phyloP scores from a whole-genome alignment of 768 basidiomycete species.

The Kwoniella heveanensis region DNA sequence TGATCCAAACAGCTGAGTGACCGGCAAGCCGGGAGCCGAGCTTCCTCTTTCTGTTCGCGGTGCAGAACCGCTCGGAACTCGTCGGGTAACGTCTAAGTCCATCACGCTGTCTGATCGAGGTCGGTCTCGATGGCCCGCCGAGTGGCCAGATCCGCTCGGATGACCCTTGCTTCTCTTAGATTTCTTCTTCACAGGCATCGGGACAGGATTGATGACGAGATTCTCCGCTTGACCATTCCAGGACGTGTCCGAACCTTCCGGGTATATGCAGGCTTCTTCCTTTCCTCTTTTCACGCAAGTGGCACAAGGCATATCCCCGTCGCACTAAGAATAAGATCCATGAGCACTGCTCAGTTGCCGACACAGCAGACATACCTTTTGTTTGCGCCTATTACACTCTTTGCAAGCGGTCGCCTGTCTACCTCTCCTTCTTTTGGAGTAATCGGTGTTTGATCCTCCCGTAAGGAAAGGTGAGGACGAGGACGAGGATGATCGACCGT shows the following conservation, averaged over 20 bases:
- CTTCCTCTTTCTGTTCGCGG: neutral
- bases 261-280: constrained; percentile 7
- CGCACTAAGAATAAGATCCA: constrained; percentile 14
- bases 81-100: neutral
- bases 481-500: neutral
- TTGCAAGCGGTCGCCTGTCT: constrained; percentile 26
- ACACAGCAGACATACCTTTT: constrained; percentile 26
- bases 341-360: too few relatives aligned
- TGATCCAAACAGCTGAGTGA: neutral
- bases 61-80: neutral
- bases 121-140: neutral
- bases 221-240: neutral
- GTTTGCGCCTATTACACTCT: constrained; percentile 30
- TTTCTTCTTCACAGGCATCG: neutral
- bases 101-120: neutral
- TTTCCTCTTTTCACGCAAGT: constrained; percentile 17
- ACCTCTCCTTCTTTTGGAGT: constrained; percentile 12
- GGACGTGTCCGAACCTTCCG: constrained; percentile 4
- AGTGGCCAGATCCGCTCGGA: neutral
- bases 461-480: neutral
- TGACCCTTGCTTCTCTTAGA: neutral
- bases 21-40: neutral
- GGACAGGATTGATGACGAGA: neutral
- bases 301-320: constrained; percentile 17
- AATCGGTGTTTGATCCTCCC: neutral